Conservation (phyloP, 139 green algal genomes). For the Ettlia oleoabundans region DNA sequence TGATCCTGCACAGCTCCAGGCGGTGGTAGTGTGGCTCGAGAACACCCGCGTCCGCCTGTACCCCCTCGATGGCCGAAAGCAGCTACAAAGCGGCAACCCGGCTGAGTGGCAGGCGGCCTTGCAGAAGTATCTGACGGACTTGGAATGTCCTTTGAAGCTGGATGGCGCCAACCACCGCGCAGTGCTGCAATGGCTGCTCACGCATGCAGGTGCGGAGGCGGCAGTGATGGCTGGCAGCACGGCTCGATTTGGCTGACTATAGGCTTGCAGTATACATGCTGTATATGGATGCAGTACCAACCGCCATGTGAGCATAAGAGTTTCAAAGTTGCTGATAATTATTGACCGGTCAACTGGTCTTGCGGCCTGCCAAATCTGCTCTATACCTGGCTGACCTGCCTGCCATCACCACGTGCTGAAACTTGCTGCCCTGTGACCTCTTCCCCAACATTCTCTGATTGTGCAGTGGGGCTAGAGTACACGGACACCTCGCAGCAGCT, state of each 20-base stretch:
- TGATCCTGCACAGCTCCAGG: slow-evolving; percentile 15
- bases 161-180: neutral
- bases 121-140: slow-evolving; percentile 52
- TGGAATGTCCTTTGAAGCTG: slow-evolving; percentile 56
- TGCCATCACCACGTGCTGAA: too few relatives aligned
- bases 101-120: slow-evolving; percentile 30
- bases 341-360: neutral
- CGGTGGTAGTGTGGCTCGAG: slow-evolving; percentile 49
- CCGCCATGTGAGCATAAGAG: too few relatives aligned
- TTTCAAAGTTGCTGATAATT: too few relatives aligned
- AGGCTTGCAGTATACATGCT: slow-evolving; percentile 13
- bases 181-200: slow-evolving; percentile 54
- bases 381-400: neutral
- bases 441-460: too few relatives aligned
- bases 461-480: slow-evolving; percentile 48
- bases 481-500: slow-evolving; percentile 19
- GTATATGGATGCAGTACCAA: too few relatives aligned
- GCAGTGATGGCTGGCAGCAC: neutral
- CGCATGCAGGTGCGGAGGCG: slow-evolving; percentile 32
- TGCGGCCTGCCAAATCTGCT: too few relatives aligned
- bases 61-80: slow-evolving; percentile 22
- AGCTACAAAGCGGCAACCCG: slow-evolving; percentile 11
- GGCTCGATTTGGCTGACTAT: neutral
- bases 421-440: too few relatives aligned
- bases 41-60: slow-evolving; percentile 55